Evolutionary conservation across 169 alveolate species (phyloP), one percentile per base, ranked within the genome.

Genomic region (Plasmodium reichenowi): DNA sequence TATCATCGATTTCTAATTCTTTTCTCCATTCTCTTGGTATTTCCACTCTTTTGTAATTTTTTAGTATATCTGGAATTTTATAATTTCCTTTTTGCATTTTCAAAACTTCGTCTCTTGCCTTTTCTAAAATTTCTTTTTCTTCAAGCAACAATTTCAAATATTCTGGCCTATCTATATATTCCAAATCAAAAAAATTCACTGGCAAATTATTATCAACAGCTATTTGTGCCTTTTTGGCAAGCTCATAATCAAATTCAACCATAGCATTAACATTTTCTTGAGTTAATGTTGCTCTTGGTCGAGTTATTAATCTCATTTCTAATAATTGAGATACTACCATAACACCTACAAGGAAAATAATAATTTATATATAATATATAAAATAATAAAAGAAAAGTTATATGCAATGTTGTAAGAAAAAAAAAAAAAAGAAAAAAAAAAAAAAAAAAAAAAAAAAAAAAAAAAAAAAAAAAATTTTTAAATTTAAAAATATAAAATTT

Each of bases 171-270:
- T 94, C 95, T 45, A 94, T 88, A 66, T 94, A 94, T 54, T 94
- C 96, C 20, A 94, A 72, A 73, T 94, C 94, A 59, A 93, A 94
- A 70, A 92, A 94, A 48, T 94, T 91, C 3, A 94, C 75, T 12
- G 96, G 95, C 56, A 94, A 78, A 58, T 94, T 75, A 88, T 94
- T 93, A 66, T 94, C 95, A 32, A 94, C 94, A 29, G 96, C 96
- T 47, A 94, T 95, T 88, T 94, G 96, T 12, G 96, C 96, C 45
- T 93, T 91, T 88, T 94, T 93, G 0, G 96, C 96, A 9, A 93
- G 78, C 15, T 91, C 94, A n/a, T 94, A 62, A 86, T 94, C 96
- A 68, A 74, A 92, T 68, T 93, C 95, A 26, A 91, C 93, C 95
- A 94, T 94, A 15, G 95, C 92, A 78, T 94, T 94, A 48, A 94